A percentile compares a stretch with the other conserved stretches of the same genome.
Conservation (phyloP, 257 asterid species). For the Rehmannia glutinosa region DNA sequence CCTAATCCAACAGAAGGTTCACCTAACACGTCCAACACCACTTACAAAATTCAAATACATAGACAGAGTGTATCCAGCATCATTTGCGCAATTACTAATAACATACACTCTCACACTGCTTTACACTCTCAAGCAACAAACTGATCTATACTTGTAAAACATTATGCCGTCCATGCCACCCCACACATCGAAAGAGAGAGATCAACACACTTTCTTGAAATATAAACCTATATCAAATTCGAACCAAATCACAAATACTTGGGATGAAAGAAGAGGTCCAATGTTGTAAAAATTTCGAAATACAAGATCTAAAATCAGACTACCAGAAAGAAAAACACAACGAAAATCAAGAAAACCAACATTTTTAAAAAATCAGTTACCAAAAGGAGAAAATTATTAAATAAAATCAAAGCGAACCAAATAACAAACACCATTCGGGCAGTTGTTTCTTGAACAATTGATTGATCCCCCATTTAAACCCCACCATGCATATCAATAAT, state of each 20-base stretch:
- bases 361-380: too few species aligned
- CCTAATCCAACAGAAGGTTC: not conserved
- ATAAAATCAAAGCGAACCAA: conserved; percentile 4
- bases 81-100: not conserved
- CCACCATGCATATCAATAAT: not conserved
- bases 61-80: not conserved
- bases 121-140: not conserved
- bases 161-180: not conserved
- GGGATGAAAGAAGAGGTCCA: not conserved
- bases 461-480: not conserved
- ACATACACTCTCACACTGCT: not conserved
- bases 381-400: too few species aligned
- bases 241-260: not conserved
- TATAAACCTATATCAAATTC: not conserved
- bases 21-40: not conserved
- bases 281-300: not conserved
- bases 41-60: not conserved
- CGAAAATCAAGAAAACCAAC: too few species aligned
- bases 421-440: not conserved
- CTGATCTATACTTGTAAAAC: not conserved
- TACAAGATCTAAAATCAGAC: not conserved
- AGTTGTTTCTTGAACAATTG: not conserved
- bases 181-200: not conserved
- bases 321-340: not conserved
- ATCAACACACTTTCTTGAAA: not conserved